Conservation (phyloP, 2,329 filamentous ascomycete species). For the Zymoseptoria tritici region DNA sequence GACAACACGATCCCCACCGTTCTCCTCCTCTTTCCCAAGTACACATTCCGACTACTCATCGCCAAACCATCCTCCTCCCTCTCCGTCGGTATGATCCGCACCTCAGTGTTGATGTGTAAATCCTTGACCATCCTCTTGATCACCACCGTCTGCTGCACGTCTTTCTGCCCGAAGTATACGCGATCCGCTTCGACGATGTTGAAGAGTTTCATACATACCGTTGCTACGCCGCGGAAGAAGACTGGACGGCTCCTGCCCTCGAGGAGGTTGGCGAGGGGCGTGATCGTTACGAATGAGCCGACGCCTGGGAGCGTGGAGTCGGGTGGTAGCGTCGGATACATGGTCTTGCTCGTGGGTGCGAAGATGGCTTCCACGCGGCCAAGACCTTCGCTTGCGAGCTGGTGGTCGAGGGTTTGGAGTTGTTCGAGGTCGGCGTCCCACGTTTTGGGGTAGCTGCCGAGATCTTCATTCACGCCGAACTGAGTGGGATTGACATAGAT, state of each 20-base stretch:
- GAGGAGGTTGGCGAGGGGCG: constrained; percentile 69
- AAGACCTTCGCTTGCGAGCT: constrained; percentile 49
- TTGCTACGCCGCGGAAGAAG: constrained; percentile 94
- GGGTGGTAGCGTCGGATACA: constrained; percentile 81
- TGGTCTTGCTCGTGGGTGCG: constrained; percentile 69
- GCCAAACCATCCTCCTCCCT: constrained; percentile 78
- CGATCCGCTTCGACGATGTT: constrained; percentile 71
- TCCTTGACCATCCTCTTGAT: constrained; percentile 81
- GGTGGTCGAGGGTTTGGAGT: constrained; percentile 60
- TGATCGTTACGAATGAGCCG: constrained; percentile 87
- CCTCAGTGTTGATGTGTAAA: constrained; percentile 69
- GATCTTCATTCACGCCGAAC: constrained; percentile 82
- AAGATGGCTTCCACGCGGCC: constrained; percentile 78
- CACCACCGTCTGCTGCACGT: constrained; percentile 90
- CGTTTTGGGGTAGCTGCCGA: constrained; percentile 81
- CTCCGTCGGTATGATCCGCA: constrained; percentile 66
- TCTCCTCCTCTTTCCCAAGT: constrained; percentile 70
- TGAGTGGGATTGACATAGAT: constrained; percentile 97
- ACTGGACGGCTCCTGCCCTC: constrained; percentile 83
- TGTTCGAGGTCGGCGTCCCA: constrained; percentile 70
- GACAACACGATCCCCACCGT: constrained; percentile 64
- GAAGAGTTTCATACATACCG: constrained; percentile 90
- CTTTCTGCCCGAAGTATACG: constrained; percentile 95
- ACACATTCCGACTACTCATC: constrained; percentile 88
- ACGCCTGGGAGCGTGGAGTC: constrained; percentile 63